These are phyloP conservation scores for Eucalyptus pauciflora DNA, from an alignment of 345 rosid species.

Conservation along the genomic window DNA sequence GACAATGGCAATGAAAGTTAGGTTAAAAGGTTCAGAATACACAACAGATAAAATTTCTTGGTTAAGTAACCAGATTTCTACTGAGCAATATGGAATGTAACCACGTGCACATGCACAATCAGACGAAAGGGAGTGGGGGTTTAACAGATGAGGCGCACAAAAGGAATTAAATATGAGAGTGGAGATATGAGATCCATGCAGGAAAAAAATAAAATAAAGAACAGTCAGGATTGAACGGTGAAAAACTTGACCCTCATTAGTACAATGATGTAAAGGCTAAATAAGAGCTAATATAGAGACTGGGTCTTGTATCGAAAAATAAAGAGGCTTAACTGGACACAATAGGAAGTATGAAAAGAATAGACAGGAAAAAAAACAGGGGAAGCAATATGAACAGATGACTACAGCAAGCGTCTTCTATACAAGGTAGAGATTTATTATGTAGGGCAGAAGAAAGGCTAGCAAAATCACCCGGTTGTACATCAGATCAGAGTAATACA, in stretches of 20 bases:
- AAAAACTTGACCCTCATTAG: neutral
- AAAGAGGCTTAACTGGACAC: neutral
- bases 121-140: neutral
- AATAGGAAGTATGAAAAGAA: neutral
- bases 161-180: neutral
- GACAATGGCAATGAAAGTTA: neutral
- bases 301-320: neutral
- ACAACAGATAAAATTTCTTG: neutral
- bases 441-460: neutral
- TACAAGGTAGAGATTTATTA: neutral
- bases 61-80: neutral
- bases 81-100: neutral
- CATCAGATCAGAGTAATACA: neutral
- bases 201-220: neutral
- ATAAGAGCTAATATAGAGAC: neutral
- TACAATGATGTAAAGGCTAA: neutral
- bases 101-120: neutral
- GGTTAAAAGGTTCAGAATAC: neutral
- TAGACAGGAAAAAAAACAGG: neutral
- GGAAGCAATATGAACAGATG: neutral
- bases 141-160: neutral
- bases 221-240: neutral
- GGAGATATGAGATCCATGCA: neutral
- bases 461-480: neutral
- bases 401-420: neutral